Evolutionary conservation across 208 protist species (phyloP).

Genomic region (Acanthamoeba pearcei): DNA sequence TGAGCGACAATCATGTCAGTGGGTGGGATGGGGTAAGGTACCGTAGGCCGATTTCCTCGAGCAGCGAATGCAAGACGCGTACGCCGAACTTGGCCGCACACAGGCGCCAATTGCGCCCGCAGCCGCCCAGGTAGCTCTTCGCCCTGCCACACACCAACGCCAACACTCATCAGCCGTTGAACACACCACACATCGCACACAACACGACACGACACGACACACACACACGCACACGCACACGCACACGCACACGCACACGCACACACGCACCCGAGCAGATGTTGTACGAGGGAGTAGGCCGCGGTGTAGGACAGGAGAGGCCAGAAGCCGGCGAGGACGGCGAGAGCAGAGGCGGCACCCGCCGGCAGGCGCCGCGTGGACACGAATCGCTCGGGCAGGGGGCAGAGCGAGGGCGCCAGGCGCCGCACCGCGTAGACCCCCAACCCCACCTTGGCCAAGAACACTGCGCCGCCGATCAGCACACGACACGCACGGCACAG

Average conservation of each 20-base stretch:
- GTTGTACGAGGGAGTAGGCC: background rate
- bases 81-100: background rate
- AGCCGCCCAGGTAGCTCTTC: background rate
- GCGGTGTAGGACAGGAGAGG: background rate
- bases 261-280: background rate
- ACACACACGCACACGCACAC: too few species aligned
- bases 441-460: background rate
- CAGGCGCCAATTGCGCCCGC: background rate
- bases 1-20: background rate
- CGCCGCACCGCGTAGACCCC: background rate
- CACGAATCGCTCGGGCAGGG: background rate
- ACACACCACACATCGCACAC: background rate
- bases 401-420: background rate
- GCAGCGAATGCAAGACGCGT: background rate
- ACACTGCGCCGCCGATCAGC: background rate
- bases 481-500: background rate
- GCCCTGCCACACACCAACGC: background rate
- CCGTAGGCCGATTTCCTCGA: constrained; percentile 7
- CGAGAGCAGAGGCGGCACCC: background rate
- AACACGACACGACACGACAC: background rate
- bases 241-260: background rate
- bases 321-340: background rate
- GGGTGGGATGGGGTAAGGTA: background rate
- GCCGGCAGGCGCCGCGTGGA: background rate
- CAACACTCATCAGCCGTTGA: too few species aligned